phyloP scores from a whole-genome alignment of 176 grass and related monocot genomes.

The Cenchrus americanus region DNA sequence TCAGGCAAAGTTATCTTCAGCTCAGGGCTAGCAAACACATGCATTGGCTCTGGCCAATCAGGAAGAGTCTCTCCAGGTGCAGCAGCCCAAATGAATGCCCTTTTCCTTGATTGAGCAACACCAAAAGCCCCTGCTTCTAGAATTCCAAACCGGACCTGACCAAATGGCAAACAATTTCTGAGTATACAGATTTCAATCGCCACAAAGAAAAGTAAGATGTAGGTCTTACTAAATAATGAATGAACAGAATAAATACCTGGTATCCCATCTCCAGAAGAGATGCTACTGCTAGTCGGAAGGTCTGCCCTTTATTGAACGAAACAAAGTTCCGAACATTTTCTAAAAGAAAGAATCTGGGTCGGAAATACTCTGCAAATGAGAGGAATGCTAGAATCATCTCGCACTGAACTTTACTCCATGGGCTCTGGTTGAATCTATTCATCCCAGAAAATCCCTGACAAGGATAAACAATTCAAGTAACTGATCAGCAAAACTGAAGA shows the following conservation, averaged over 20 bases:
- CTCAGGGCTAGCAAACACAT: conserved; percentile 90
- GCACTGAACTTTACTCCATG: conserved; percentile 99
- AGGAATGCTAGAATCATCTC: conserved; percentile 99
- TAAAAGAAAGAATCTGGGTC: conserved; percentile 90
- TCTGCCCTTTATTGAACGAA: conserved; percentile 99
- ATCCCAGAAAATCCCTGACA: conserved; percentile 97
- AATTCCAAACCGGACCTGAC: conserved; percentile 95
- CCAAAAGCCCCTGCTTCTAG: conserved; percentile 92
- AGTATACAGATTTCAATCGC: conserved; percentile 34
- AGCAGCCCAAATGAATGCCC: conserved; percentile 98
- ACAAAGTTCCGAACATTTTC: conserved; percentile 99
- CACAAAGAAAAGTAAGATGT: neutral
- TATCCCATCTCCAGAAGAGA: conserved; percentile 98
- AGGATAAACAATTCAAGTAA: conserved; percentile 20
- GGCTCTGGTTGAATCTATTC: conserved; percentile 97
- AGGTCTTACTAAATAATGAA: conserved; percentile 36
- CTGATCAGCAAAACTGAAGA: neutral
- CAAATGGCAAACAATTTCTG: conserved; percentile 34
- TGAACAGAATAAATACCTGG: conserved; percentile 63
- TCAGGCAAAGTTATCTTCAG: conserved; percentile 84
- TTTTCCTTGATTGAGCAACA: conserved; percentile 95
- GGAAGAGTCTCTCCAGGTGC: conserved; percentile 86
- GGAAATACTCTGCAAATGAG: conserved; percentile 95
- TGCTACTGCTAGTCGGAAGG: conserved; percentile 88
- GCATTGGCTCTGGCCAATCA: conserved; percentile 94